Conservation (phyloP, 805 yeast species). For the Candida ponderosae region DNA sequence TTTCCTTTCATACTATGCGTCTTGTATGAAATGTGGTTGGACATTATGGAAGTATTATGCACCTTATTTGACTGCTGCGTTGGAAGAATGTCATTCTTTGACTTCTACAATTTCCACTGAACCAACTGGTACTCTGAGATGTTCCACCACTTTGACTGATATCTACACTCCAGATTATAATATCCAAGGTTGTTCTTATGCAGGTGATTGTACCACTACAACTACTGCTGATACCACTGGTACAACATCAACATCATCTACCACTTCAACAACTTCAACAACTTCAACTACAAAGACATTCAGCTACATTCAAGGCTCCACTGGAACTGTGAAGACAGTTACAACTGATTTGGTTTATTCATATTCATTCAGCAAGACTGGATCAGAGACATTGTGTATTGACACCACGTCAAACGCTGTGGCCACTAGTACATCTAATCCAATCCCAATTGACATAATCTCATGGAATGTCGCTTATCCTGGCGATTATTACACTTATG, state of each 20-base stretch:
- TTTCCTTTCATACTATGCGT: conserved; percentile 9
- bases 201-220: background rate
- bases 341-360: conserved; percentile 5
- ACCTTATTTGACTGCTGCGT: conserved; percentile 14
- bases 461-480: background rate
- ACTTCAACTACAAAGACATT: background rate
- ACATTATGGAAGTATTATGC: conserved; percentile 23
- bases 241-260: background rate
- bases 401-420: conserved; percentile 1
- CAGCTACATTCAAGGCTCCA: conserved; percentile 1
- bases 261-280: background rate
- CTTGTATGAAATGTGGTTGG: conserved; percentile 26
- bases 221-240: background rate
- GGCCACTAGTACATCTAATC: conserved; percentile 1
- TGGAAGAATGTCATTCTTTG: conserved; percentile 15
- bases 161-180: background rate
- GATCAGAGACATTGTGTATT: conserved; percentile 3
- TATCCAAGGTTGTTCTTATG: background rate
- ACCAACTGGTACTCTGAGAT: conserved; percentile 23
- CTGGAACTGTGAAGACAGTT: conserved; percentile 4
- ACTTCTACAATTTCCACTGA: no score
- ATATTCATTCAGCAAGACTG: conserved; percentile 2
- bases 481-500: conserved; percentile 1
- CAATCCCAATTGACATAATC: background rate
- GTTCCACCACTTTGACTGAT: conserved; percentile 9